phyloP scores from a whole-genome alignment of 2,329 filamentous ascomycete genomes.

The Botryotinia narcissicola region DNA sequence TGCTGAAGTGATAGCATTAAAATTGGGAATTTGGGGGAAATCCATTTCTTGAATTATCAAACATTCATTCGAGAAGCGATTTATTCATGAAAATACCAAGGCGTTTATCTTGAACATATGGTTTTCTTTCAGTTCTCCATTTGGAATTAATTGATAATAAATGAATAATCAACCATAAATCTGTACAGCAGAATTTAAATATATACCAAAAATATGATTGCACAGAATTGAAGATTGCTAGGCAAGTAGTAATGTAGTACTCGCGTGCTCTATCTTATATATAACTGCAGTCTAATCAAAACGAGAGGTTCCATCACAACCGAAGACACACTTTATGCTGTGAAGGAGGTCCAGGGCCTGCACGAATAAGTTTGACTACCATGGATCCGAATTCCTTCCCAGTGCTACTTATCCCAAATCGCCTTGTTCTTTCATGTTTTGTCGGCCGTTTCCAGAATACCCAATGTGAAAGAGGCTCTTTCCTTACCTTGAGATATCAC shows the following conservation, averaged over 20 bases:
- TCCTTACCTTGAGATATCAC: neutral
- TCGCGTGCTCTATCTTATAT: neutral
- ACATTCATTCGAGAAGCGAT: neutral
- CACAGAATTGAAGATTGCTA: neutral
- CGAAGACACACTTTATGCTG: neutral
- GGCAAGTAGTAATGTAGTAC: neutral
- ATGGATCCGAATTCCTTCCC: neutral
- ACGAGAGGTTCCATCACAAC: neutral
- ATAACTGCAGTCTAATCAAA: neutral
- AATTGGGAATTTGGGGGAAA: slow-evolving; percentile 1
- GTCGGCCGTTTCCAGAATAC: neutral
- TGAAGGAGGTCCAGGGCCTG: neutral
- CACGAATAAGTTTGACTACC: neutral
- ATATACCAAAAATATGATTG: neutral
- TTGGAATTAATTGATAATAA: neutral
- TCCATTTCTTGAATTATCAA: slow-evolving; percentile 1
- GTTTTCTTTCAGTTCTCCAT: slow-evolving; percentile 5
- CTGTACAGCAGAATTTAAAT: neutral
- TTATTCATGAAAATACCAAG: slow-evolving; percentile 11
- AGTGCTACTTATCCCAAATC: neutral
- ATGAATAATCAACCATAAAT: neutral
- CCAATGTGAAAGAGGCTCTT: neutral
- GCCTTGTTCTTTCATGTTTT: neutral
- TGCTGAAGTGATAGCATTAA: slow-evolving; percentile 3
- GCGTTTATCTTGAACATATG: slow-evolving; percentile 9